These are phyloP conservation scores for Fusarium caatingaense DNA, from an alignment of 2,329 filamentous ascomycete species.

Conservation along the genomic window DNA sequence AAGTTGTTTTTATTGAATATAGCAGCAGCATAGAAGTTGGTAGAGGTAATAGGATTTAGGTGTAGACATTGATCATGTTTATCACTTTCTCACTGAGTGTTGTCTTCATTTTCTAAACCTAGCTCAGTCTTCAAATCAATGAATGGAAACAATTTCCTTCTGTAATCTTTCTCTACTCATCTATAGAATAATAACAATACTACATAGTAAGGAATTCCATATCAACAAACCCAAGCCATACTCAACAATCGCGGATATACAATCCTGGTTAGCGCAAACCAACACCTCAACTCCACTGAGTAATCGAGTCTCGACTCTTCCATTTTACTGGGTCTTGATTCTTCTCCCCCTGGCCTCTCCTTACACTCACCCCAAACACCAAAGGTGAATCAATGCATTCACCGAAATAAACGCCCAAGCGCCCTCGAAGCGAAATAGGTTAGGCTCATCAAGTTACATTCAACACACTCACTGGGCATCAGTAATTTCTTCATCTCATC, in stretches of 20 bases:
- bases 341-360: too few relatives aligned
- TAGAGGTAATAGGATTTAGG: too few relatives aligned
- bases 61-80: too few relatives aligned
- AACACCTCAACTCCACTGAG: not conserved
- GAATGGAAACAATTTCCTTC: too few relatives aligned
- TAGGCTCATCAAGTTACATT: slow-evolving; percentile 19
- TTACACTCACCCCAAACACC: not conserved
- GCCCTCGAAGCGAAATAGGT: slow-evolving; percentile 27
- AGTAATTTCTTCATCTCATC: slow-evolving; percentile 10
- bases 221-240: not conserved
- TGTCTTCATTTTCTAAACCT: too few relatives aligned
- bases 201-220: too few relatives aligned
- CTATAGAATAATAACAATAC: not conserved
- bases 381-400: slow-evolving; percentile 8
- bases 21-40: too few relatives aligned
- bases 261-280: not conserved
- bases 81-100: too few relatives aligned
- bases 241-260: not conserved
- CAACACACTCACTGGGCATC: slow-evolving; percentile 22
- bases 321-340: not conserved
- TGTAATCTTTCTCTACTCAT: too few relatives aligned
- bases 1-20: not conserved
- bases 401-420: slow-evolving; percentile 26
- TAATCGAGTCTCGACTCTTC: not conserved
- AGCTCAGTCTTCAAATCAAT: not conserved